A percentile compares a stretch with the other conserved stretches of the same genome.
Evolutionary conservation across 2,329 filamentous ascomycete species (phyloP).

Genomic region (Aulographum hederae): DNA sequence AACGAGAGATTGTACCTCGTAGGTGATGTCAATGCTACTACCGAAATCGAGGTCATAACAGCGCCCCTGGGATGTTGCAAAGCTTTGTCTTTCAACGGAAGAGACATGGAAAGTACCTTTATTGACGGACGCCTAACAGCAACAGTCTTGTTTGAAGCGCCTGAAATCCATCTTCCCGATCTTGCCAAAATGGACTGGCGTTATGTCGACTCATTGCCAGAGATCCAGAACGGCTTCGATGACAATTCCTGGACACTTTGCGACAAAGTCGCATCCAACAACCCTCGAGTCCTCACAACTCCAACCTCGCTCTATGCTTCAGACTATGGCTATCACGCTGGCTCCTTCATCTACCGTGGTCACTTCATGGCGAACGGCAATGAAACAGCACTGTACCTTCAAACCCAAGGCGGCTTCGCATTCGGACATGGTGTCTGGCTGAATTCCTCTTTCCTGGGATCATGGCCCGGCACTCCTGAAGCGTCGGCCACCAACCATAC

Average conservation of each 20-base stretch:
- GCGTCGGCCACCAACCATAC: not conserved
- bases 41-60: conserved; percentile 46
- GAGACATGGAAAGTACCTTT: conserved; percentile 18
- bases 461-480: conserved; percentile 16
- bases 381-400: conserved; percentile 37
- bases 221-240: conserved; percentile 44
- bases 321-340: conserved; percentile 59
- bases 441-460: conserved; percentile 40
- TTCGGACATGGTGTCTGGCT: conserved; percentile 53
- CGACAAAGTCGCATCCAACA: conserved; percentile 38
- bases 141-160: conserved; percentile 30
- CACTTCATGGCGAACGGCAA: conserved; percentile 45
- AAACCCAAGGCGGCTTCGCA: conserved; percentile 46
- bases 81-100: conserved; percentile 45
- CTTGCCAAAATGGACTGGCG: conserved; percentile 47
- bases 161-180: conserved; percentile 35
- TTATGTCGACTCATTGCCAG: conserved; percentile 52
- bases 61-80: conserved; percentile 32
- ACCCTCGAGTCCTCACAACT: conserved; percentile 40
- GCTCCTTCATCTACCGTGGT: conserved; percentile 51
- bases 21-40: conserved; percentile 57
- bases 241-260: conserved; percentile 50
- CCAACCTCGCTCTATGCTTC: conserved; percentile 45
- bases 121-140: conserved; percentile 29
- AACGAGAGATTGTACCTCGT: conserved; percentile 40